Conservation (phyloP, 2,329 filamentous ascomycete genomes). For the Fusarium domesticum region DNA sequence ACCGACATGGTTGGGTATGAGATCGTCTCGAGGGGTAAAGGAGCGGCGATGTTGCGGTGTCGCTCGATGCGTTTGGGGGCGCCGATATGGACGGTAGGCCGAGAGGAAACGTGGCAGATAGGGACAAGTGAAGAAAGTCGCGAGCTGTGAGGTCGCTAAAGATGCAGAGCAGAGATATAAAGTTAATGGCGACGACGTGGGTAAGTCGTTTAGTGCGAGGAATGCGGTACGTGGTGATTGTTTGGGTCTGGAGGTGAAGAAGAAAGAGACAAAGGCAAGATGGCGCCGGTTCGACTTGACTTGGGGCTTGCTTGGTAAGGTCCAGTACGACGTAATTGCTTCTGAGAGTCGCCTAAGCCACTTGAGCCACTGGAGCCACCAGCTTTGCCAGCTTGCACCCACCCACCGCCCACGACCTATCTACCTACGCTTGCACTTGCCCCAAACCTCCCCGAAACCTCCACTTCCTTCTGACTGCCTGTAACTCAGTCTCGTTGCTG, state of each 20-base stretch:
- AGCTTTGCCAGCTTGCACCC: slow-evolving; percentile 7
- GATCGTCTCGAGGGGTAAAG: slow-evolving; percentile 5
- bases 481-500: slow-evolving; percentile 9
- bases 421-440: too few species aligned
- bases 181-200: slow-evolving; percentile 8
- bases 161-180: slow-evolving; percentile 7
- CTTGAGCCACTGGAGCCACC: not conserved
- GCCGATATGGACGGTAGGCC: slow-evolving; percentile 7
- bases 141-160: slow-evolving; percentile 5
- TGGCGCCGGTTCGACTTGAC: slow-evolving; percentile 2
- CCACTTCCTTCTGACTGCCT: slow-evolving; percentile 7
- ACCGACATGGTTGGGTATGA: slow-evolving; percentile 73
- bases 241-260: slow-evolving; percentile 5
- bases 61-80: slow-evolving; percentile 19
- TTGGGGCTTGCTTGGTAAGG: slow-evolving; percentile 11
- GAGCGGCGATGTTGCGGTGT: slow-evolving; percentile 14
- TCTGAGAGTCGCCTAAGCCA: slow-evolving; percentile 2
- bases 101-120: slow-evolving; percentile 28
- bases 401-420: too few species aligned
- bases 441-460: too few species aligned
- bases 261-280: not conserved
- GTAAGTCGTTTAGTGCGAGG: not conserved
- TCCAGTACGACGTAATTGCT: slow-evolving; percentile 21
- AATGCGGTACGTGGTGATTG: slow-evolving; percentile 7
- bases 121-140: slow-evolving; percentile 8